Percentiles rank a stretch among this genome's conserved stretches.
Conservation (phyloP, 495 filamentous ascomycete genomes). For the Polyplosphaeria fusca region DNA sequence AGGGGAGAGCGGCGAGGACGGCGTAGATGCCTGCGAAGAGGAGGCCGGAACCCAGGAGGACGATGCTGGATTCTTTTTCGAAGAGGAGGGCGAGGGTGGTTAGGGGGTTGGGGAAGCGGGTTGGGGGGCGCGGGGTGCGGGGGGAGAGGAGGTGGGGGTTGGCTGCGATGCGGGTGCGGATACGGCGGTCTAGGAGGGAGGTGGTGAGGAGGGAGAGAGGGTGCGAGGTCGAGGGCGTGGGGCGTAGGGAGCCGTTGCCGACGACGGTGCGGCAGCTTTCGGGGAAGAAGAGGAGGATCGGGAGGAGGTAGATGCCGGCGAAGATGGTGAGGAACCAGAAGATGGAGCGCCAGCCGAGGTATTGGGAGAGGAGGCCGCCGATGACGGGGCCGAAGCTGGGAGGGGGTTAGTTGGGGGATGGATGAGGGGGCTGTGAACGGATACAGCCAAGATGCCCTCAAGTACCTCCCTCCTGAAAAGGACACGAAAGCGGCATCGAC, state of each 20-base stretch:
- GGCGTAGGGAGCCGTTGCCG: slow-evolving; percentile 41
- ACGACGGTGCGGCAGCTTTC: slow-evolving; percentile 27
- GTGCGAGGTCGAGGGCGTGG: too few species aligned
- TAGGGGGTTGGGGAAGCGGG: slow-evolving; percentile 69
- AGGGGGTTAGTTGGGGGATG: slow-evolving; percentile 2
- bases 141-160: slow-evolving; percentile 30
- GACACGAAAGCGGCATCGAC: too few species aligned
- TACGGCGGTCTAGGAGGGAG: slow-evolving; percentile 39
- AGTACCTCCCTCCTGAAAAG: too few species aligned
- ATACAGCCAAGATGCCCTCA: too few species aligned
- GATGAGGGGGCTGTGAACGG: background rate
- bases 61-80: slow-evolving; percentile 61
- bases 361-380: slow-evolving; percentile 37
- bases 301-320: slow-evolving; percentile 39
- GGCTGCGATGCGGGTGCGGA: slow-evolving; percentile 29
- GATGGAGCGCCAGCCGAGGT: slow-evolving; percentile 37
- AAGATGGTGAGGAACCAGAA: slow-evolving; percentile 40
- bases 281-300: slow-evolving; percentile 30
- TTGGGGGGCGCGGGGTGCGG: slow-evolving; percentile 43
- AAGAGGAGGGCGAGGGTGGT: slow-evolving; percentile 61
- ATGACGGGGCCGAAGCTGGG: slow-evolving; percentile 37
- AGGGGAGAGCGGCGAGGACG: slow-evolving; percentile 55
- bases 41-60: slow-evolving; percentile 55
- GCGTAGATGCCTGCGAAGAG: slow-evolving; percentile 58
- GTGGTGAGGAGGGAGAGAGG: too few species aligned